Conservation (phyloP, 768 basidiomycete genomes). For the Trametes gibbosa region DNA sequence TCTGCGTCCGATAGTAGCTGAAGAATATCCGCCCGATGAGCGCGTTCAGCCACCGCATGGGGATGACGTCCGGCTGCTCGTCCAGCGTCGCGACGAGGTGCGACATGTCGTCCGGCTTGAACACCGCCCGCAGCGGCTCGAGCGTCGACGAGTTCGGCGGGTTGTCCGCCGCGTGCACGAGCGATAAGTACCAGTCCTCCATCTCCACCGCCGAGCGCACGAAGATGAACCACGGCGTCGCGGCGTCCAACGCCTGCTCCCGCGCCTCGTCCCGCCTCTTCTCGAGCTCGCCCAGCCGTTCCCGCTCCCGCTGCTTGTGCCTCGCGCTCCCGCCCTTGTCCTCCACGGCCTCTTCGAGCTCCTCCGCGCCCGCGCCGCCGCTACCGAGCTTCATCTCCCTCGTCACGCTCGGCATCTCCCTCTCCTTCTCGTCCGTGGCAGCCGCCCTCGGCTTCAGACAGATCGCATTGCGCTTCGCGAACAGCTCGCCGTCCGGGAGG, state of each 20-base stretch:
- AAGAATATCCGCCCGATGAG: constrained; percentile 91
- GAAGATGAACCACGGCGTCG: constrained; percentile 91
- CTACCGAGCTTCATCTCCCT: constrained; percentile 44
- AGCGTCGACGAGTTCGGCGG: constrained; percentile 63
- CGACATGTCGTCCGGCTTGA: constrained; percentile 77
- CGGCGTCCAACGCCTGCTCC: constrained; percentile 49
- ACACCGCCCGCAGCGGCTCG: constrained; percentile 59
- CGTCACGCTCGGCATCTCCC: constrained; percentile 47
- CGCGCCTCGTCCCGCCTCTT: constrained; percentile 35
- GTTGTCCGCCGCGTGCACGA: constrained; percentile 70
- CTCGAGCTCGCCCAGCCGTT: constrained; percentile 33
- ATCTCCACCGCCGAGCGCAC: constrained; percentile 84
- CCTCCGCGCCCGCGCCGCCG: constrained; percentile 29
- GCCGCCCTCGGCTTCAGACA: constrained; percentile 58
- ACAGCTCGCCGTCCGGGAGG: constrained; percentile 84
- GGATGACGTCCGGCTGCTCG: constrained; percentile 92
- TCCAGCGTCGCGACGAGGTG: constrained; percentile 82
- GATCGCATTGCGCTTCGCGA: constrained; percentile 86
- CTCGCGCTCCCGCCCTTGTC: constrained; percentile 42
- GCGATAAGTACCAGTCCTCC: constrained; percentile 94
- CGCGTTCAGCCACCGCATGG: constrained; percentile 97
- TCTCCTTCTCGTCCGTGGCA: constrained; percentile 23
- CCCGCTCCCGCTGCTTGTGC: constrained; percentile 42
- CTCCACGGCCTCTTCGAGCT: constrained; percentile 34
- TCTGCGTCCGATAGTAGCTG: constrained; percentile 82